Evolutionary conservation across 2,329 filamentous ascomycete genomes (phyloP).

Genomic region (Aspergillus texensis): DNA sequence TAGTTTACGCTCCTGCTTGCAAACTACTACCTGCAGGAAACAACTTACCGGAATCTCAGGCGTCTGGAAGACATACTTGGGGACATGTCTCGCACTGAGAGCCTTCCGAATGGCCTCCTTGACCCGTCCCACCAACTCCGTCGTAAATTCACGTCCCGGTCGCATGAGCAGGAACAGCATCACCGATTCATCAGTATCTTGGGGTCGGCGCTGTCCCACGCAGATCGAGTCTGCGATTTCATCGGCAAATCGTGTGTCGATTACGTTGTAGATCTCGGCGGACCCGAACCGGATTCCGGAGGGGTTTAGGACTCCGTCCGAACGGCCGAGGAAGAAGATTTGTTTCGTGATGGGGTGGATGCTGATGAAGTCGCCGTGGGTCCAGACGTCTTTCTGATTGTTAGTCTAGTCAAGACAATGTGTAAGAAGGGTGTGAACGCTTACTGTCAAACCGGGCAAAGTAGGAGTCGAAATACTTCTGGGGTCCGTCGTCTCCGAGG

Average conservation of each 20-base stretch:
- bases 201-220: slow-evolving; percentile 72
- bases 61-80: slow-evolving; percentile 76
- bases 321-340: slow-evolving; percentile 37
- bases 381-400: slow-evolving; percentile 44
- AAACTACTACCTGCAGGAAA: background rate
- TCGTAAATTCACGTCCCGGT: slow-evolving; percentile 59
- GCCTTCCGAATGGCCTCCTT: slow-evolving; percentile 67
- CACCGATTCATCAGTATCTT: slow-evolving; percentile 61
- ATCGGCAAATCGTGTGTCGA: slow-evolving; percentile 61
- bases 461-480: slow-evolving; percentile 58
- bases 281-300: slow-evolving; percentile 80
- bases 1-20: background rate
- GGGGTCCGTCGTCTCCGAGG: slow-evolving; percentile 56
- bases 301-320: slow-evolving; percentile 79
- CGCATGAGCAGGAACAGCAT: slow-evolving; percentile 64
- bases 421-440: background rate
- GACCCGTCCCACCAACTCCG: slow-evolving; percentile 59
- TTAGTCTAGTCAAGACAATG: background rate
- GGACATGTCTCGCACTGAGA: slow-evolving; percentile 73
- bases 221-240: slow-evolving; percentile 73
- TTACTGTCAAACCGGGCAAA: slow-evolving; percentile 61
- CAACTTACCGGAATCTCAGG: slow-evolving; percentile 74
- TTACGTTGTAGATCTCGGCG: slow-evolving; percentile 76
- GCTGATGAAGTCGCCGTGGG: slow-evolving; percentile 78
- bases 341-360: slow-evolving; percentile 69